Conservation (phyloP, 139 green algal species). For the Coccomyxa sp. region DNA sequence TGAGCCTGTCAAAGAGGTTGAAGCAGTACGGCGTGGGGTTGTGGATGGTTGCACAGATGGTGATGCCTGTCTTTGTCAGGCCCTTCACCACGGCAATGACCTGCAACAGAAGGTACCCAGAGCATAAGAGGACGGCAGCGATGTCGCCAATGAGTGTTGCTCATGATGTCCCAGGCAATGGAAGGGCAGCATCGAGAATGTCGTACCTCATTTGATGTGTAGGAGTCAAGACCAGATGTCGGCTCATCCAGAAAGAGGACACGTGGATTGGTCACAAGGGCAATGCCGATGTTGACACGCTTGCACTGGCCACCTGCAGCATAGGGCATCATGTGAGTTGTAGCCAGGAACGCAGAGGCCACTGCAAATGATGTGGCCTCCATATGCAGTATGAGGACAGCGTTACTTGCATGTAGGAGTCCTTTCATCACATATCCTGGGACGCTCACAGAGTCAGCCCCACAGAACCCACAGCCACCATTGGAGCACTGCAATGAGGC, state of each 20-base stretch:
- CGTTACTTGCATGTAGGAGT: no score
- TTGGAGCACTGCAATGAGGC: no score
- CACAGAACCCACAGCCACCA: no score
- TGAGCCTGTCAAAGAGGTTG: slow-evolving; percentile 62
- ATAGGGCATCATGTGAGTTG: no score
- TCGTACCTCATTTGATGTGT: slow-evolving; percentile 54
- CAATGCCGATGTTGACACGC: slow-evolving; percentile 35
- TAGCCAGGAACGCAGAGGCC: no score
- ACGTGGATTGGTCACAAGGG: slow-evolving; percentile 24
- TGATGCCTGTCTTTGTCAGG: slow-evolving; percentile 47
- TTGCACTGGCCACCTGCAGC: slow-evolving; percentile 28
- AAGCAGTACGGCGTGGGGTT: slow-evolving; percentile 61
- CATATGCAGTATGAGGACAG: no score
- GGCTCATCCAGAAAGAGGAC: slow-evolving; percentile 28
- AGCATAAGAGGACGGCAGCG: background rate
- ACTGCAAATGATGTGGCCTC: no score
- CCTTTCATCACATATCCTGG: no score
- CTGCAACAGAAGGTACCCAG: slow-evolving; percentile 34
- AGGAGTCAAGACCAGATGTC: slow-evolving; percentile 54
- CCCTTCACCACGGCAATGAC: slow-evolving; percentile 49
- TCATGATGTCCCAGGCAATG: background rate
- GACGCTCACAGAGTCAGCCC: no score
- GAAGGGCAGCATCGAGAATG: background rate
- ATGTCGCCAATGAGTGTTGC: background rate
- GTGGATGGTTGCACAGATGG: slow-evolving; percentile 67